A percentile compares a stretch with the other conserved stretches of the same genome.
Conservation (phyloP, 1,284 basidiomycete species). For the Boletellus deceptivus region DNA sequence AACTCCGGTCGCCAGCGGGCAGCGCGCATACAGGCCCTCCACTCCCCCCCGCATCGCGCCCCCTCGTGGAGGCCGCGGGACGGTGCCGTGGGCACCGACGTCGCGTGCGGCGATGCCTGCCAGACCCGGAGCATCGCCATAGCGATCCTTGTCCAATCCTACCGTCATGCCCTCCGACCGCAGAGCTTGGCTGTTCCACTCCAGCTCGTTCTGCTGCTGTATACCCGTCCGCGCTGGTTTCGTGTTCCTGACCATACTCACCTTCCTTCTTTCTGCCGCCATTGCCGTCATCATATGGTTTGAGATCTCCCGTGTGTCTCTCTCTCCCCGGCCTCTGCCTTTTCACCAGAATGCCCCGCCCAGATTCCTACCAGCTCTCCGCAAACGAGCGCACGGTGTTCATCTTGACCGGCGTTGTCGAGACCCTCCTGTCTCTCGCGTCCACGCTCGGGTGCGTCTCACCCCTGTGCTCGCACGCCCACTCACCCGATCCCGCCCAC, state of each 20-base stretch:
- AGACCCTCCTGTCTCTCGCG: constrained; percentile 48
- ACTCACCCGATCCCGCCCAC: constrained; percentile 7
- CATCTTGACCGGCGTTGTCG: constrained; percentile 48
- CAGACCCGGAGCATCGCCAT: constrained; percentile 15
- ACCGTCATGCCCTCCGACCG: constrained; percentile 21
- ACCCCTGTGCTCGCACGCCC: neutral
- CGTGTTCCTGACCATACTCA: constrained; percentile 50
- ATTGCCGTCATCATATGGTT: constrained; percentile 57
- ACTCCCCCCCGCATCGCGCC: too few relatives aligned
- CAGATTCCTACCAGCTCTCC: constrained; percentile 37
- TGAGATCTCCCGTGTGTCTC: constrained; percentile 54
- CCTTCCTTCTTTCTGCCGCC: constrained; percentile 49
- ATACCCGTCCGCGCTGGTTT: constrained; percentile 63
- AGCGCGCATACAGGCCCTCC: too few relatives aligned
- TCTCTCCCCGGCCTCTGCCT: neutral
- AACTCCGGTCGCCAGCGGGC: constrained; percentile 17
- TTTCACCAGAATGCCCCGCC: neutral
- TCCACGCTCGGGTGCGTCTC: constrained; percentile 53
- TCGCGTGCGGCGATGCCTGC: constrained; percentile 7
- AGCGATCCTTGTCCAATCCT: constrained; percentile 6
- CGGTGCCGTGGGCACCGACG: constrained; percentile 1
- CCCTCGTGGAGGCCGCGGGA: too few relatives aligned
- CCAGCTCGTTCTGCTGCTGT: constrained; percentile 57
- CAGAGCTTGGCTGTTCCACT: constrained; percentile 27
- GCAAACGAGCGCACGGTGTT: constrained; percentile 42